phyloP scores from a whole-genome alignment of 73 alveolate species.

The Durusdinium trenchii region DNA sequence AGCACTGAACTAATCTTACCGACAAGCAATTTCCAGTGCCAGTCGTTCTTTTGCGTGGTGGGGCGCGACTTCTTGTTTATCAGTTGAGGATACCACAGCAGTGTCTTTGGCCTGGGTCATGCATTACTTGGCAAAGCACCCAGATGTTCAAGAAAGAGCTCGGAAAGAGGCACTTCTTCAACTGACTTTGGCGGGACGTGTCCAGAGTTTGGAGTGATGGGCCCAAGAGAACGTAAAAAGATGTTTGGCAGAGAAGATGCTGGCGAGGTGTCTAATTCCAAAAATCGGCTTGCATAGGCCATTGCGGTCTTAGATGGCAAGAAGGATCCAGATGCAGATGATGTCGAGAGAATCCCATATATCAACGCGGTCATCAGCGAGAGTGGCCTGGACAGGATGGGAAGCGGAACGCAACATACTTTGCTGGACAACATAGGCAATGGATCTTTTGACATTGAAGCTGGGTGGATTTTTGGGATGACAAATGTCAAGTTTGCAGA shows the following conservation, averaged over 20 bases:
- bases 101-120: constrained; percentile 68
- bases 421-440: no score
- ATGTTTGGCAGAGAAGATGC: no score
- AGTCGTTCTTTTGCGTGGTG: constrained; percentile 57
- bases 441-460: no score
- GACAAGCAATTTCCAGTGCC: no score
- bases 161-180: constrained; percentile 61
- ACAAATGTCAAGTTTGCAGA: not conserved
- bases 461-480: not conserved
- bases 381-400: not conserved
- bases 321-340: constrained; percentile 67
- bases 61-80: constrained; percentile 34
- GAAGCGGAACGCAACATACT: no score
- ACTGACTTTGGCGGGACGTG: no score
- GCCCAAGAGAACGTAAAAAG: no score
- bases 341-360: constrained; percentile 53
- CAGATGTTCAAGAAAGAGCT: constrained; percentile 70
- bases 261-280: no score
- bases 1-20: no score
- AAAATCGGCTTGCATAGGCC: no score
- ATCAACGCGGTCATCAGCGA: constrained; percentile 71
- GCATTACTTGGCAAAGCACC: constrained; percentile 75
- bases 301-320: not conserved
- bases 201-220: no score
- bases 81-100: constrained; percentile 53